Evolutionary conservation across 768 basidiomycete species (phyloP), one percentile per base, ranked within the genome.

Genomic region (Gloeopeniophorella convolvens): DNA sequence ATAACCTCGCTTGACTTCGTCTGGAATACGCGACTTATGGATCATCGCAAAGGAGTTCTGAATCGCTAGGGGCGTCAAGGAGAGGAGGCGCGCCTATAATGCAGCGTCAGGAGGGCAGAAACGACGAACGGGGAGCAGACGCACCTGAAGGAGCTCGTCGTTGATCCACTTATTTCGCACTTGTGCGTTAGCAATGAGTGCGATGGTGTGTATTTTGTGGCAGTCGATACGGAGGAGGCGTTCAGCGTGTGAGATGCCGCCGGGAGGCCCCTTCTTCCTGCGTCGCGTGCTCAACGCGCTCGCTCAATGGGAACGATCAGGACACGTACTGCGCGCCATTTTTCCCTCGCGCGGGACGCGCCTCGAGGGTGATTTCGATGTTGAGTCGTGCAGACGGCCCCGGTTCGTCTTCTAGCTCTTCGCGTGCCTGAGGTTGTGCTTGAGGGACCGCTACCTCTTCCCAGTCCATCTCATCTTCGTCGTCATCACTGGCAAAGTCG

Each of bases 141-240:
- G 44, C 62, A 92, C 94, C 60, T 95, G 91, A 24, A 98, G 70
- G 10, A 95, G 68, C 1, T 72, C 68, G 59, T 96, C 89, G 46
- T 89, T 92, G 12, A 90, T 60, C 86, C 88, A 95, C 50, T 70
- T 71, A 62, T 99, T 98, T 33, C 96, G 78, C 18, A 79, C 66
- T 37, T 73, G 66, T 4, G 83, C 88, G 62, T 84, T 90, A 12
- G 78, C 76, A 11, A 98, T 74, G 12, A 96, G 73, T n/a, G 78
- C 70, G 10, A 94, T 68, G 8, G 91, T 89, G 59, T 99, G 96
- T 12, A 91, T 72, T 67, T 95, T 94, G 70, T 98, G 95, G 46
- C 80, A 82, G 50, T 85, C 78, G 39, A 94, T 78, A 28, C 93
- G 77, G 8, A 82, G 64, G 34, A 83, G 69, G 11, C 93, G 79